Evolutionary conservation across 176 grass and related monocot species (phyloP), one percentile per base, ranked within the genome.

Genomic region (Lolium perenne): DNA sequence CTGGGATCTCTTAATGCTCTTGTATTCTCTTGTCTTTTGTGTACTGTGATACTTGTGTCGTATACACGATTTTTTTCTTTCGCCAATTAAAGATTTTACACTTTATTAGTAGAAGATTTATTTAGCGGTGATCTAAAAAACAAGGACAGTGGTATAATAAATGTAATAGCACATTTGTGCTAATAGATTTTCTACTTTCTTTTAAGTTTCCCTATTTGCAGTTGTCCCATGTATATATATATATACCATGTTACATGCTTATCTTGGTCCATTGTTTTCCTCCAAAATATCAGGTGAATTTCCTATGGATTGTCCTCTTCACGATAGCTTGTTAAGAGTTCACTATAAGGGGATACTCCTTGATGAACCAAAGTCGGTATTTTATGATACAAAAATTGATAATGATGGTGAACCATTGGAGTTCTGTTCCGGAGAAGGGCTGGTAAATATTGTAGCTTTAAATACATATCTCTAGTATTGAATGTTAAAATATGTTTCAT

Each of bases 241-340:
- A 35, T 35, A 25, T 16, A 82, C 46, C 48, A 68, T 80, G 15
- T 49, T 6, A 90, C 71, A 59, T 29, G 9, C 57, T 77, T 45
- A 74, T 89, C 49, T 21, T 65, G 25, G 26, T 83, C 51, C 22
- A 16, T 74, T 87, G 21, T 76, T 25, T 55, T 74, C 74, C 4
- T 82, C 15, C 56, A 82, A 66, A 81, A 67, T 55, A 81, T 86
- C 67, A 98, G 96, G 96, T 87, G 96, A 98, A 79, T 98, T 98
- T 91, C 96, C 96, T 47, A 98, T 98, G 93, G 96, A 98, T 65
- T 98, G 96, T 57, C 96, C 96, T 83, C 96, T 98, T 92, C 96
- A 98, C 60, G 96, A 98, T 85, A 98, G 96, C 86, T 94, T 95
- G 59, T 87, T 98, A 92, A 92, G 53, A 64, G 96, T 98, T 61